A percentile compares a stretch with the other conserved stretches of the same genome.
Conservation (phyloP, 495 filamentous ascomycete genomes). For the Poronia punctata region DNA sequence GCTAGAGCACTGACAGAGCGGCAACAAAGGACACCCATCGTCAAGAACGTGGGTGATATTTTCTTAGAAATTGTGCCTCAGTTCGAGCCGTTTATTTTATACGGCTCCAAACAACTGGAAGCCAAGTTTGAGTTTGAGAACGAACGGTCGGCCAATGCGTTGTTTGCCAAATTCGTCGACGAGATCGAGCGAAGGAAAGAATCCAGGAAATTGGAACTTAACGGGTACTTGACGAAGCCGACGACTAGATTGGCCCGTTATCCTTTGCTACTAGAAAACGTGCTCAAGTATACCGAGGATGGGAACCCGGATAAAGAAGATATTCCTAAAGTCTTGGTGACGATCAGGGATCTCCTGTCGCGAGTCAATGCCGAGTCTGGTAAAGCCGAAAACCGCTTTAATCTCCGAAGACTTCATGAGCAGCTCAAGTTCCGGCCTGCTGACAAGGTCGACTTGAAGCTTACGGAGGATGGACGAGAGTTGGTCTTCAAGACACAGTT, state of each 20-base stretch:
- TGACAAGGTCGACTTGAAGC: slow-evolving; percentile 87
- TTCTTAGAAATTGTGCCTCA: slow-evolving; percentile 86
- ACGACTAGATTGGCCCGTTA: slow-evolving; percentile 95
- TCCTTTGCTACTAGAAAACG: slow-evolving; percentile 86
- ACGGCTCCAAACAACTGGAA: slow-evolving; percentile 92
- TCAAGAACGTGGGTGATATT: slow-evolving; percentile 86
- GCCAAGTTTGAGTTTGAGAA: slow-evolving; percentile 98
- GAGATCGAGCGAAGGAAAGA: slow-evolving; percentile 95
- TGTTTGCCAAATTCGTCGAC: slow-evolving; percentile 88
- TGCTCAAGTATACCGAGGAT: slow-evolving; percentile 79
- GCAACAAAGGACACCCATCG: slow-evolving; percentile 84
- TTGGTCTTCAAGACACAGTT: slow-evolving; percentile 86
- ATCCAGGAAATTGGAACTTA: slow-evolving; percentile 92
- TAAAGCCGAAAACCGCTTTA: slow-evolving; percentile 96
- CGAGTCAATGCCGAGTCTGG: slow-evolving; percentile 92
- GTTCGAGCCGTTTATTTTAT: slow-evolving; percentile 94
- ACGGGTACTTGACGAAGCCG: slow-evolving; percentile 97
- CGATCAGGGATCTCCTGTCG: slow-evolving; percentile 80
- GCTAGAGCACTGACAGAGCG: slow-evolving; percentile 81
- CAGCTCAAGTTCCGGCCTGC: slow-evolving; percentile 81
- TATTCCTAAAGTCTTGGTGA: slow-evolving; percentile 75
- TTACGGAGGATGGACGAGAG: slow-evolving; percentile 89
- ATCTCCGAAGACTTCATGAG: slow-evolving; percentile 81
- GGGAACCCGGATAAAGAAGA: slow-evolving; percentile 84
- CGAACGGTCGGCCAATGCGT: slow-evolving; percentile 78